Evolutionary conservation across 176 grass and related monocot genomes (phyloP).

Genomic region (Neostapfia colusana): DNA sequence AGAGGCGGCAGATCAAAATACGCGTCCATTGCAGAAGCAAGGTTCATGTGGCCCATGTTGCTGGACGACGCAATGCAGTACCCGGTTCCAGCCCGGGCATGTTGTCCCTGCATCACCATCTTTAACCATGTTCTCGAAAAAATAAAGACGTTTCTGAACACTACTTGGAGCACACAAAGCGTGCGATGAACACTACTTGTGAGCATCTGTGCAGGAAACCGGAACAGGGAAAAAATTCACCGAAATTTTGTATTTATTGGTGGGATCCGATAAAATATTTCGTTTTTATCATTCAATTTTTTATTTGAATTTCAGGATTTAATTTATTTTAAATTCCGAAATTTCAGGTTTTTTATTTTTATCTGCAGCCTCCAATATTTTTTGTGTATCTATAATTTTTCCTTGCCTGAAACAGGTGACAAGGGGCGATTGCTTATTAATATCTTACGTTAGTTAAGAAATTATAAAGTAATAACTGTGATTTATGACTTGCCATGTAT

Average conservation of each 20-base stretch:
- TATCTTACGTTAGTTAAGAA: neutral
- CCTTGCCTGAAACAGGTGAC: neutral
- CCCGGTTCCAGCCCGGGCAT: constrained; percentile 2
- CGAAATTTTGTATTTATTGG: no score
- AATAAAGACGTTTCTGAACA: no score
- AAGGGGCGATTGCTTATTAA: neutral
- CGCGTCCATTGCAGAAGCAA: neutral
- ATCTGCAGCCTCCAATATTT: no score
- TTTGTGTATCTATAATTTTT: no score
- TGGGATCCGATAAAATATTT: no score
- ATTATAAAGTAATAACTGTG: neutral
- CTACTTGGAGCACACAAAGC: no score
- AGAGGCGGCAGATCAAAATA: neutral
- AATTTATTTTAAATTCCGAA: no score
- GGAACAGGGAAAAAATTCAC: no score
- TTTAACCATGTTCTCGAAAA: neutral
- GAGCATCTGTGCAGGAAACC: neutral
- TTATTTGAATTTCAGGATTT: no score
- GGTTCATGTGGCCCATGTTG: neutral
- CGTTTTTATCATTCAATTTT: no score
- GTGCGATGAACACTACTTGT: no score
- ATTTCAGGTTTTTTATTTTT: no score
- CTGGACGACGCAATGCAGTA: neutral
- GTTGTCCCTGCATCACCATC: constrained; percentile 20
- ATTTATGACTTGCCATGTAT: neutral